Base-by-base conservation (phyloP, 768 basidiomycete species). In the Boletus edulis region DNA sequence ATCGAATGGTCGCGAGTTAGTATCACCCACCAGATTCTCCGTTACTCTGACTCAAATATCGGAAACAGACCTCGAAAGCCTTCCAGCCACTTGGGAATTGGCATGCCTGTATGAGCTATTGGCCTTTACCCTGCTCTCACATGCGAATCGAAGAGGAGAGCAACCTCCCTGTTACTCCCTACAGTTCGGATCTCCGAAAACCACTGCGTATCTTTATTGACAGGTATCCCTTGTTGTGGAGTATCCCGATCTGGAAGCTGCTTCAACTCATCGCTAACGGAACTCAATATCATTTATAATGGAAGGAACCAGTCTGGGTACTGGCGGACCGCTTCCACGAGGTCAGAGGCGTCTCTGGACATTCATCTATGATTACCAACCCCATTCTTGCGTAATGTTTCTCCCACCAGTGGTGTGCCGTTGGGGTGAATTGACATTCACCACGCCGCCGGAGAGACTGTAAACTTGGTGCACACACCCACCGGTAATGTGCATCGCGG, bases 211-310 rank as follows among this genome's bases (percentile, higher is more conserved):
- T 15, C 13, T 60, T 46, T 38, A 46, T 52, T 18, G 31, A 52
- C 46, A 39, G 40, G 45, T 43, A 4, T 39, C 46, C 27, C n/a
- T 54, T 40, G 37, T 54, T 42, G 20, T 6, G 18, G 39, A 46
- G 41, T 34, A 39, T n/a, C 49, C 55, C 50, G 45, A 66, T 60
- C 55, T 35, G 51, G 58, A 40, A 47, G 15, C 13, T 46, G 43
- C 52, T 49, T 47, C 29, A 37, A 29, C 47, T 43, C 43, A 38
- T 50, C 40, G 34, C 46, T 35, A 35, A 54, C 54, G 50, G 57
- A 57, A 49, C 54, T 55, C 53, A 50, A 59, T 56, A 59, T 56
- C 35, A 5, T 62, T 56, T 50, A 55, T 54, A 62, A 67, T 65
- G 61, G 66, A 63, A 65, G 47, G 10, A 45, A 17, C 46, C 53